Conservation (phyloP, 345 rosid species). For the Hypericum perforatum region DNA sequence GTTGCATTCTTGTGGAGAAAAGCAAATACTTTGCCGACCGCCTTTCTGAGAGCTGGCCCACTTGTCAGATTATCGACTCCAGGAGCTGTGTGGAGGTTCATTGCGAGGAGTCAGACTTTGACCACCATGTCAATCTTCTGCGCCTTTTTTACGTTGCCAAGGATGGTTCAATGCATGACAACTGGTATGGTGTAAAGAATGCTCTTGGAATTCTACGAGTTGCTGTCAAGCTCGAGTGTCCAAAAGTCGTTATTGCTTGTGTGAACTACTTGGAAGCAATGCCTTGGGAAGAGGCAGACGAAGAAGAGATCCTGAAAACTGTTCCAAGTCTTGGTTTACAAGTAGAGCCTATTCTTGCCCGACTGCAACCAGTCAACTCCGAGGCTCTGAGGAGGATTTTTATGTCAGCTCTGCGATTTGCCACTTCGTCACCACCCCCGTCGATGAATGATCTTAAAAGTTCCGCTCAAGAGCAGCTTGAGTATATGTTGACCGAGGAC, state of each 20-base stretch:
- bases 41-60: slow-evolving; percentile 88
- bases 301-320: slow-evolving; percentile 67
- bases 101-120: slow-evolving; percentile 65
- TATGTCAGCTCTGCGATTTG: slow-evolving; percentile 51
- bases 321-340: slow-evolving; percentile 55
- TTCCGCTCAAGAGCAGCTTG: slow-evolving; percentile 76
- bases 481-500: slow-evolving; percentile 85
- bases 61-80: slow-evolving; percentile 85
- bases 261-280: slow-evolving; percentile 85
- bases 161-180: slow-evolving; percentile 40
- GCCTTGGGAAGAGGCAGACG: slow-evolving; percentile 93
- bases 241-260: slow-evolving; percentile 50
- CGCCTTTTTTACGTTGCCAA: slow-evolving; percentile 53
- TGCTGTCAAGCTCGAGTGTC: slow-evolving; percentile 58
- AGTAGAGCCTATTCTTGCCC: slow-evolving; percentile 66
- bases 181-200: slow-evolving; percentile 66
- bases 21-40: slow-evolving; percentile 79
- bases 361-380: slow-evolving; percentile 62
- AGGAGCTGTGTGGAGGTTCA: slow-evolving; percentile 78
- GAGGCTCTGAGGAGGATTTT: slow-evolving; percentile 45
- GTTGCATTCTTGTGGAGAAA: slow-evolving; percentile 49
- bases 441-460: slow-evolving; percentile 47
- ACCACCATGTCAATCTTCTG: slow-evolving; percentile 62
- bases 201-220: slow-evolving; percentile 73
- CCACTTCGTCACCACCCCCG: slow-evolving; percentile 53